A percentile compares a stretch with the other conserved stretches of the same genome.
These are phyloP conservation scores for Ampelomyces quisqualis DNA, from an alignment of 2,329 filamentous ascomycete species.

Conservation along the genomic window DNA sequence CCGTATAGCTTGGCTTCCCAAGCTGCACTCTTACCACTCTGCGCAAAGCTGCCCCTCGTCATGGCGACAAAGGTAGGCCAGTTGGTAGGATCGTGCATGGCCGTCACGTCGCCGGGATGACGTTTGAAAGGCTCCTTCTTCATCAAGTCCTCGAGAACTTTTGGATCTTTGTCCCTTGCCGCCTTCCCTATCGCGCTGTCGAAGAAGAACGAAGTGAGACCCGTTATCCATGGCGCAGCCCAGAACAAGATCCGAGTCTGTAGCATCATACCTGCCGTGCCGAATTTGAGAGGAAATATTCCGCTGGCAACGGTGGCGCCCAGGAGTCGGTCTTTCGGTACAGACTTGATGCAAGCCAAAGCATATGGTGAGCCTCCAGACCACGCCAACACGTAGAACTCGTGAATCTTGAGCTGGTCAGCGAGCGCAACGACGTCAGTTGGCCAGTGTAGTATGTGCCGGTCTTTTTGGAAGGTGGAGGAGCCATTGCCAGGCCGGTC, in stretches of 20 bases:
- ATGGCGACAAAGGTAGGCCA: constrained; percentile 29
- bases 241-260: constrained; percentile 24
- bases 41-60: constrained; percentile 28
- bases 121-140: constrained; percentile 22
- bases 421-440: constrained; percentile 47
- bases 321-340: constrained; percentile 36
- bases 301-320: constrained; percentile 30
- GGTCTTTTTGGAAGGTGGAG: constrained; percentile 43
- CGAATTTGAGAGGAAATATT: constrained; percentile 26
- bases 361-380: constrained; percentile 53
- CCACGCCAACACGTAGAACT: constrained; percentile 49
- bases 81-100: constrained; percentile 22
- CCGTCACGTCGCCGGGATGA: constrained; percentile 22
- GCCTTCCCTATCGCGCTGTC: constrained; percentile 31
- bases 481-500: constrained; percentile 50
- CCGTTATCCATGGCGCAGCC: constrained; percentile 30
- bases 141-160: constrained; percentile 28
- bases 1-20: constrained; percentile 34
- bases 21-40: constrained; percentile 29
- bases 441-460: constrained; percentile 47
- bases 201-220: constrained; percentile 19
- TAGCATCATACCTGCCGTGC: constrained; percentile 32
- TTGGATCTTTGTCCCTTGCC: constrained; percentile 26
- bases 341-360: constrained; percentile 48
- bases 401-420: constrained; percentile 43